phyloP scores from a whole-genome alignment of 2,329 filamentous ascomycete species.

The Colletotrichum falcatum region DNA sequence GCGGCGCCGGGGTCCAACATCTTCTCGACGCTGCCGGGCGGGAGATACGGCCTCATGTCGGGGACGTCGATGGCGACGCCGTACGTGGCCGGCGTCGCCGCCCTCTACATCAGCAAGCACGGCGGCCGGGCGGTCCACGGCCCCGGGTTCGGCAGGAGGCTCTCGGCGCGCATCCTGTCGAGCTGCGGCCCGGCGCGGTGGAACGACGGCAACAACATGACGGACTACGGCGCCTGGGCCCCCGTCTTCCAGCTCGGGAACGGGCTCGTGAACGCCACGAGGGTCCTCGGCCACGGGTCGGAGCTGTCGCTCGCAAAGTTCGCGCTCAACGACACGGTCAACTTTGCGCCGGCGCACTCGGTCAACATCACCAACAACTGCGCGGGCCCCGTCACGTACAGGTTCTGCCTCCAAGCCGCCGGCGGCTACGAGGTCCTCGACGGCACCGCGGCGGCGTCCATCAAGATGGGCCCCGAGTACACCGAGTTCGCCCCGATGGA shows the following conservation, averaged over 20 bases:
- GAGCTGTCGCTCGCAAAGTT: slow-evolving; percentile 57
- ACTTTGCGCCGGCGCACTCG: slow-evolving; percentile 52
- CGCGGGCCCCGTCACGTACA: slow-evolving; percentile 52
- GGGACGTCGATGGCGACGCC: slow-evolving; percentile 70
- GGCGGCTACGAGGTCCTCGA: slow-evolving; percentile 35
- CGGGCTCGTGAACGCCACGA: slow-evolving; percentile 60
- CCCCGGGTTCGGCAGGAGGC: slow-evolving; percentile 43
- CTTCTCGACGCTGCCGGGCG: slow-evolving; percentile 60
- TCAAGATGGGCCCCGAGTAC: slow-evolving; percentile 22
- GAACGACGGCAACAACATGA: slow-evolving; percentile 43
- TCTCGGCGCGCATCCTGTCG: slow-evolving; percentile 47
- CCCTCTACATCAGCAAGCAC: slow-evolving; percentile 57
- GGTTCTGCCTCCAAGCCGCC: slow-evolving; percentile 53
- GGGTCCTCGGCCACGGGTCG: slow-evolving; percentile 56
- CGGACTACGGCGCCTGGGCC: slow-evolving; percentile 41
- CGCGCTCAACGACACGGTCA: slow-evolving; percentile 61
- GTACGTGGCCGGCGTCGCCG: slow-evolving; percentile 64
- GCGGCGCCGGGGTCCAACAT: slow-evolving; percentile 63
- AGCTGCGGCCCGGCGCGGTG: slow-evolving; percentile 52
- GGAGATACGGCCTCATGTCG: slow-evolving; percentile 58
- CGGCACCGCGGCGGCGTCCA: background rate
- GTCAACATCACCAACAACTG: slow-evolving; percentile 59
- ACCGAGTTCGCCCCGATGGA: background rate
- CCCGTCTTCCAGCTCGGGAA: slow-evolving; percentile 59
- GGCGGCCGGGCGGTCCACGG: slow-evolving; percentile 57